Evolutionary conservation across 345 rosid species (phyloP), one percentile per base, ranked within the genome.

Genomic region (Psidium friedrichsthalianum): DNA sequence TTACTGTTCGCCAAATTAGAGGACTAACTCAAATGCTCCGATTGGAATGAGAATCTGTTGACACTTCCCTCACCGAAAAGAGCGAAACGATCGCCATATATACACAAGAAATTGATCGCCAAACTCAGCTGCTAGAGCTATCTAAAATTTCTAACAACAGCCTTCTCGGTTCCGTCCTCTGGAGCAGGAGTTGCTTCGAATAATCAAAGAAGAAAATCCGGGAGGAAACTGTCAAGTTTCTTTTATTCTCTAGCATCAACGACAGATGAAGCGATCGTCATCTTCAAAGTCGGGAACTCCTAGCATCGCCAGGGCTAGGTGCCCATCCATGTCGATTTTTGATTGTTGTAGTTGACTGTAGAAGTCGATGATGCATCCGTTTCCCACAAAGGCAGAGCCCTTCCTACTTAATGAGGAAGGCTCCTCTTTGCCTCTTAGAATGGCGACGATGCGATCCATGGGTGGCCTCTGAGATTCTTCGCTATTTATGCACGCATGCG

Each of bases 291-390:
- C 98, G 0, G 95, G 85, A 87, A 95, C 96, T 86, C 99, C 98
- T 13, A 93, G 91, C 97, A 97, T 95, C 8, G 98, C 98, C 90
- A 97, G 87, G 21, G 98, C 98, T 81, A 95, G 88, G 89, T 97
- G 98, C 87, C 94, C 89, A 42, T 88, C 93, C 96, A 95, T 93
- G 93, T 97, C 99, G 25, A 89, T 94, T 85, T 91, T 94, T 11
- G 95, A 91, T 59, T 86, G 91, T n/a, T 94, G 98, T 53, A 93
- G 83, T 51, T 90, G 95, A 82, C 92, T 89, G 87, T 90, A 94
- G 85, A 94, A 91, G 84, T 96, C 97, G 14, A 92, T 88, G 12
- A 91, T 82, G 36, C 64, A 69, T 21, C 84, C 82, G 25, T 69
- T 89, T 56, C 96, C 96, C 0, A 95, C 91, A 89, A 94, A 86